Evolutionary conservation across 2,329 filamentous ascomycete species (phyloP), one percentile per base, ranked within the genome.

Genomic region (Neopestalotiopsis sp.): DNA sequence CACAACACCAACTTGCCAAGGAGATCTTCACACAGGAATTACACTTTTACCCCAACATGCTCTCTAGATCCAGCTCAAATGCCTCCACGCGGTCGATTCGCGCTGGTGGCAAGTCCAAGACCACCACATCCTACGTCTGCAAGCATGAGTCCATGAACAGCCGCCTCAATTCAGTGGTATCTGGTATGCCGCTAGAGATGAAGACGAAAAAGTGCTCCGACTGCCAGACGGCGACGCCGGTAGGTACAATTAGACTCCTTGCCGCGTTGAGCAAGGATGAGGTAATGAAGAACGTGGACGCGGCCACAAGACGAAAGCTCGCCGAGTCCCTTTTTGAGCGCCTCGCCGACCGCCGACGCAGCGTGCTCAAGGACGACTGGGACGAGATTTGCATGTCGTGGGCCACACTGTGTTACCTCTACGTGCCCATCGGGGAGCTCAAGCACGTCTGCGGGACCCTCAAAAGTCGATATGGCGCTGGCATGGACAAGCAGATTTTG

Each of bases 141-240:
- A 40, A 61, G 30, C 62, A 45, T 49, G 56, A 32, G 13, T 45
- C 56, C 20, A 65, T 56, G 42, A 65, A 28, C 52, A 60, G 40
- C 56, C 49, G 40, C 17, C 58, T 52, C 52, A 64, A 65, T 56
- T 59, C 57, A 4, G 49, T 60, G 34, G 52, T 65, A 45, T 49
- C 58, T 0, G 60, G 52, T 13, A 52, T 65, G 10, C 63, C 63
- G 32, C 42, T 65, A 6, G 52, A 58, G 1, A 42, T 57, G n/a
- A 68, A 68, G 56, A 65, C 62, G 24, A 68, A 64, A 52, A 64
- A 65, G n/a, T 68, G 67, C 49, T 34, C 67, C 32, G 67, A 68
- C 14, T 68, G 67, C 56, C 61, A 60, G 20, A 60, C 62, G 17
- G 49, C 38, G 61, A 68, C 62, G 38, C 34, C 67, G 10, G 28